Base-by-base conservation (phyloP, 371 early-diverging fungal genomes). In the Circinella umbellata region DNA sequence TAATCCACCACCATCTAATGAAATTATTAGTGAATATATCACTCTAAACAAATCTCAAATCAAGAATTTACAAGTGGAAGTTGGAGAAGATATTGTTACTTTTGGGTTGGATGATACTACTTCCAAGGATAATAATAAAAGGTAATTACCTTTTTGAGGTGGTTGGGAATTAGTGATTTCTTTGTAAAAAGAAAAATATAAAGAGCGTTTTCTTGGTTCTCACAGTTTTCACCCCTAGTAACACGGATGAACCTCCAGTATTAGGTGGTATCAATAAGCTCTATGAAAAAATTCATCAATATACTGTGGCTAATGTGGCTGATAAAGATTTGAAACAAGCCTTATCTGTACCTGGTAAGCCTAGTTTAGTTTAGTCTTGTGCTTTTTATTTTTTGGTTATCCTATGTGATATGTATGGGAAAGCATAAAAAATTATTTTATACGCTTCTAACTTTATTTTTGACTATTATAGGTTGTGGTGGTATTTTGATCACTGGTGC, bases 401-500 rank as follows among this genome's bases (percentile, higher is more conserved):
- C 27, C 27, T 27, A 27, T 27, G 27, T 27, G 27, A 27, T 27
- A 27, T 27, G 27, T 27, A 27, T 27, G 27, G 2, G 1, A 27
- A 27, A 0, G 27, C 27, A 27, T n/a, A n/a, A n/a, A n/a, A n/a
- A n/a, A n/a, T n/a, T n/a, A n/a, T n/a, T n/a, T n/a, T n/a, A n/a
- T n/a, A n/a, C n/a, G n/a, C n/a, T n/a, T n/a, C n/a, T n/a, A n/a
- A n/a, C n/a, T 15, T 53, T 53, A 6, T 53, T 15, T 53, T n/a
- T n/a, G 6, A 53, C 9, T 6, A 53, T 13, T 13, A 14, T 66
- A 89, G 89, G 71, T 15, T 78, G 86, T 6, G 93, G 94, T 14
- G 95, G 96, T 38, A 72, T 96, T 15, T 77, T 96, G 48, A 62
- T 96, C 9, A 90, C 91, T 51, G 96, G 96, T 15, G 82, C 93